phyloP scores from a whole-genome alignment of 495 filamentous ascomycete species.

The Cercophora scortea region DNA sequence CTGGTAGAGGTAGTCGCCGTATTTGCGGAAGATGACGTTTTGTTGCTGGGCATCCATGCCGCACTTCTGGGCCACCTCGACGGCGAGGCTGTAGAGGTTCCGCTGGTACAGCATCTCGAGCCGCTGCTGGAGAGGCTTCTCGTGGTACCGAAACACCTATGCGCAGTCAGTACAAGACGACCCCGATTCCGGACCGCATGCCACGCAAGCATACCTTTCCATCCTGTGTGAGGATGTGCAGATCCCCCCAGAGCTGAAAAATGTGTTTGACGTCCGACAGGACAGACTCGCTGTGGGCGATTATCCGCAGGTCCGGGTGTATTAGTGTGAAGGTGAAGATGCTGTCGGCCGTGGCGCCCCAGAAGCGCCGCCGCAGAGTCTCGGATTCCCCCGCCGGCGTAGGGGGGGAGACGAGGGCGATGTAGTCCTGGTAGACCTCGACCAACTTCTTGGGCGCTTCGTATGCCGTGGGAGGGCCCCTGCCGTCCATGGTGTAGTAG shows the following conservation, averaged over 20 bases:
- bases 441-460: constrained; percentile 85
- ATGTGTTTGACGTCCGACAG: constrained; percentile 69
- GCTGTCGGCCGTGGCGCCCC: constrained; percentile 57
- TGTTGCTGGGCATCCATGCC: constrained; percentile 71
- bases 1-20: constrained; percentile 93
- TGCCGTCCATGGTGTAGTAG: constrained; percentile 78
- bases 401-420: constrained; percentile 78
- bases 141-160: constrained; percentile 81
- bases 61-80: constrained; percentile 85
- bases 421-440: constrained; percentile 74
- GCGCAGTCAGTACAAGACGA: not conserved
- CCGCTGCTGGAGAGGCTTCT: constrained; percentile 83
- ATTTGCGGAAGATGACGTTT: constrained; percentile 86
- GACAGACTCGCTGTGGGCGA: constrained; percentile 81
- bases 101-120: constrained; percentile 91
- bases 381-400: constrained; percentile 43
- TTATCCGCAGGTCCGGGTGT: constrained; percentile 82
- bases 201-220: constrained; percentile 58
- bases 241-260: constrained; percentile 83
- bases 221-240: constrained; percentile 81
- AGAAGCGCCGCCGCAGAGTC: constrained; percentile 51
- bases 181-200: not conserved
- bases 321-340: constrained; percentile 82
- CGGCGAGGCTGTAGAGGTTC: constrained; percentile 85
- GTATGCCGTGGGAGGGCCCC: constrained; percentile 79